phyloP scores from a whole-genome alignment of 768 basidiomycete species.

The Lepiota brunneoincarnata region DNA sequence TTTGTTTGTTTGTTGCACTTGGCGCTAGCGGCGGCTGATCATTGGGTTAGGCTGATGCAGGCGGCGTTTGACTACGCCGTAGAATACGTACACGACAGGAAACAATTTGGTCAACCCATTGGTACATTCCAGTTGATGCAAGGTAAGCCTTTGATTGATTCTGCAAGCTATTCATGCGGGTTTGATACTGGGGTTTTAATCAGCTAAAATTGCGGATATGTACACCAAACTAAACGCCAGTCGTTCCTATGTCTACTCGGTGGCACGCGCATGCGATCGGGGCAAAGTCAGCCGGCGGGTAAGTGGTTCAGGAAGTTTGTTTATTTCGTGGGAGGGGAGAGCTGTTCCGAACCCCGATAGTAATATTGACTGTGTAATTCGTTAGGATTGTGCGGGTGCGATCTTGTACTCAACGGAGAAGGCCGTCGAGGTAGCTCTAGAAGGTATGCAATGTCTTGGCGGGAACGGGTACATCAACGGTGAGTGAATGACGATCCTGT shows the following conservation, averaged over 20 bases:
- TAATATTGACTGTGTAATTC: constrained; percentile 1
- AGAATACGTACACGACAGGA: constrained; percentile 89
- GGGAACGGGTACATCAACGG: constrained; percentile 97
- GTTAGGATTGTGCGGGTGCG: constrained; percentile 90
- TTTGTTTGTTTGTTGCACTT: constrained; percentile 40
- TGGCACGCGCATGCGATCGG: constrained; percentile 83
- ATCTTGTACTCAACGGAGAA: constrained; percentile 93
- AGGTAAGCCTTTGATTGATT: constrained; percentile 43
- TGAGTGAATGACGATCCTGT: constrained; percentile 22
- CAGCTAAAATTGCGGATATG: constrained; percentile 89
- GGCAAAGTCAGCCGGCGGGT: constrained; percentile 78
- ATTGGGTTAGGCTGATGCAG: constrained; percentile 72
- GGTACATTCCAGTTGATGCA: constrained; percentile 97
- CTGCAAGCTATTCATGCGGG: constrained; percentile 12
- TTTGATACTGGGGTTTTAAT: constrained; percentile 1
- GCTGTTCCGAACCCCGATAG: neutral
- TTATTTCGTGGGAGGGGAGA: neutral
- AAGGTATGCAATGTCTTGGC: constrained; percentile 91
- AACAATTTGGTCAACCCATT: constrained; percentile 86
- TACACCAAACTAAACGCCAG: constrained; percentile 90
- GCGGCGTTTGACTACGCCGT: constrained; percentile 87
- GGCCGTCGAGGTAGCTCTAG: constrained; percentile 86
- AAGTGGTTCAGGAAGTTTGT: constrained; percentile 23
- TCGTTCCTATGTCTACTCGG: constrained; percentile 89
- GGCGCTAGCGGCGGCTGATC: constrained; percentile 9